These are phyloP conservation scores for Huntiella decipiens DNA, from an alignment of 2,329 filamentous ascomycete species.

Conservation along the genomic window DNA sequence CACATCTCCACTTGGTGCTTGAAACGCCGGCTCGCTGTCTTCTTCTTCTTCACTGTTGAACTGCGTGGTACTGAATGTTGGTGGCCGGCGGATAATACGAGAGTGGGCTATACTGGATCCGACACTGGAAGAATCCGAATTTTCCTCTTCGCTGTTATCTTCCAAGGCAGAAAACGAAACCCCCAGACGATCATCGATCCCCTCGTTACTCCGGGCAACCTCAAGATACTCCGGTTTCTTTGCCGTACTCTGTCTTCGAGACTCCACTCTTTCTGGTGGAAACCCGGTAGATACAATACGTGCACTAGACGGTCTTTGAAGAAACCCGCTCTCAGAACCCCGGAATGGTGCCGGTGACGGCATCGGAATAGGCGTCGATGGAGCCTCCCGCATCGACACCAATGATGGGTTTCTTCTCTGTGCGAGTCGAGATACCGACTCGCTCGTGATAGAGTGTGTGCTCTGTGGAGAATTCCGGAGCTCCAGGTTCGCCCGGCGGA, in stretches of 20 bases:
- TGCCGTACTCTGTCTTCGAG: neutral
- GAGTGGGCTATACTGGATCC: constrained; percentile 37
- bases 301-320: neutral
- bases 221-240: neutral
- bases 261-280: neutral
- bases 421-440: neutral
- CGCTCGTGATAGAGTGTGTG: constrained; percentile 34
- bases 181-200: neutral
- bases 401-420: neutral
- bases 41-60: constrained; percentile 35
- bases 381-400: neutral
- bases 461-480: constrained; percentile 33
- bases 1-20: constrained; percentile 18
- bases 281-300: neutral
- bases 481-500: constrained; percentile 51
- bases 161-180: constrained; percentile 15
- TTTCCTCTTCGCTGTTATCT: constrained; percentile 23
- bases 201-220: neutral
- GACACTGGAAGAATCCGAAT: constrained; percentile 25
- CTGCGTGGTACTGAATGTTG: constrained; percentile 14
- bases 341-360: neutral
- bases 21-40: constrained; percentile 36
- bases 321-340: neutral
- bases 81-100: constrained; percentile 39
- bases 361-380: neutral